Evolutionary conservation across 1,139 yeast genomes (phyloP).

Genomic region (Hyphopichia fennica): DNA sequence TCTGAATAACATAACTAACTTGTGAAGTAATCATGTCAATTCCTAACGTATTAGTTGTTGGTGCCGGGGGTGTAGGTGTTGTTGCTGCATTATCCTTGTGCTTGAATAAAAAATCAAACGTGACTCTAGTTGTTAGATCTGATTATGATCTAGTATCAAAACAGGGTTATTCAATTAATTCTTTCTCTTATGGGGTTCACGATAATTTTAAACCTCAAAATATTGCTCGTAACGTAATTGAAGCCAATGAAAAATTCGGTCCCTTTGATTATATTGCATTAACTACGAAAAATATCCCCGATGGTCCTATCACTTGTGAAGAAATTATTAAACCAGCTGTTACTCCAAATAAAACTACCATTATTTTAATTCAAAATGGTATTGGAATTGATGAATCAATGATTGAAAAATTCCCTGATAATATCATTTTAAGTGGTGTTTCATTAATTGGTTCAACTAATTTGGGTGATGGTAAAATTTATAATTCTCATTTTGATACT

Average conservation of each 20-base stretch:
- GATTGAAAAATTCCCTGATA: conserved; percentile 55
- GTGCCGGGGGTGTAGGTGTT: conserved; percentile 65
- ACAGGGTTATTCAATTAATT: conserved; percentile 60
- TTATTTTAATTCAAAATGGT: conserved; percentile 74
- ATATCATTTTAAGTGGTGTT: conserved; percentile 64
- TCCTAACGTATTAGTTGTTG: conserved; percentile 40
- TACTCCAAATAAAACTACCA: conserved; percentile 44
- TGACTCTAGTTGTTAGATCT: conserved; percentile 66
- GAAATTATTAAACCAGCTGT: conserved; percentile 61
- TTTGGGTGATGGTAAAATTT: conserved; percentile 46
- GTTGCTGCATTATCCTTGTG: conserved; percentile 64
- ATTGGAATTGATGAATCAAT: conserved; percentile 68
- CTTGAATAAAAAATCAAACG: conserved; percentile 43
- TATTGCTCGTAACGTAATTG: conserved; percentile 41
- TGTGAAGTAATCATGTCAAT: conserved; percentile 2
- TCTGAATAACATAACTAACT: not conserved
- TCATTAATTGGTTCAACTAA: conserved; percentile 68
- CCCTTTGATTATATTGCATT: conserved; percentile 68
- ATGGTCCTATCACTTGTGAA: conserved; percentile 53
- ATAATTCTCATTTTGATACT: conserved; percentile 53
- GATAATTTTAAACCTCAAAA: conserved; percentile 54
- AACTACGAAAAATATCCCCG: conserved; percentile 76
- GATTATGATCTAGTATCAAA: conserved; percentile 54
- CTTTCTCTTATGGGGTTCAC: conserved; percentile 60
- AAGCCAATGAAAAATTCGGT: conserved; percentile 41